Percentiles rank a stretch among this genome's conserved stretches.
Conservation (phyloP, 2,329 filamentous ascomycete genomes). For the Chaetomiaceae sp. region DNA sequence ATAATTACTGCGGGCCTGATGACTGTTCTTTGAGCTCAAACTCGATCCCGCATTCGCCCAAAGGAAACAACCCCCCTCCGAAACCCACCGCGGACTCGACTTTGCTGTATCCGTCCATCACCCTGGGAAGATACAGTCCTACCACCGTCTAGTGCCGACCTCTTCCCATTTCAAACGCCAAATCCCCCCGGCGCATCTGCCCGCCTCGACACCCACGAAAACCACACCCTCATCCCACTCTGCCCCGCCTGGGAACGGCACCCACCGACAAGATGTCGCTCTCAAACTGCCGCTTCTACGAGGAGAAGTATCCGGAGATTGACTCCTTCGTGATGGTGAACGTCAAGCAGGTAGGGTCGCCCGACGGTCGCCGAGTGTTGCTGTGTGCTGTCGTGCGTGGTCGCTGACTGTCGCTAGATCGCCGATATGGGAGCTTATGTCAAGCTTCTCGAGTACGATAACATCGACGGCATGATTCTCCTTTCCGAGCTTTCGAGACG, state of each 20-base stretch:
- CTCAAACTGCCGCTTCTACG: constrained; percentile 38
- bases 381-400: background rate
- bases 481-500: constrained; percentile 94
- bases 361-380: background rate
- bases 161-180: background rate
- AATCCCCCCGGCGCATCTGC: background rate
- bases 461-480: constrained; percentile 99
- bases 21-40: constrained; percentile 18
- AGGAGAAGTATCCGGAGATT: constrained; percentile 80
- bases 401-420: constrained; percentile 54
- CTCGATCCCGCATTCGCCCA: constrained; percentile 1
- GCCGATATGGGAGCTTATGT: constrained; percentile 99
- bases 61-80: background rate
- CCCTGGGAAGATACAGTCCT: background rate
- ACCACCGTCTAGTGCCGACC: background rate
- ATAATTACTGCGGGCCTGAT: constrained; percentile 22
- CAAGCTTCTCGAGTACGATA: constrained; percentile 98
- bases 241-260: constrained; percentile 24
- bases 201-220: constrained; percentile 1
- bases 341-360: constrained; percentile 76
- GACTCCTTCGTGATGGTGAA: constrained; percentile 99
- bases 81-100: background rate
- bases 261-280: constrained; percentile 34
- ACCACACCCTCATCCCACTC: constrained; percentile 13
- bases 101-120: background rate